A percentile compares a stretch with the other conserved stretches of the same genome.
Conservation (phyloP, 2,329 filamentous ascomycete genomes). For the Tolypocladium album region DNA sequence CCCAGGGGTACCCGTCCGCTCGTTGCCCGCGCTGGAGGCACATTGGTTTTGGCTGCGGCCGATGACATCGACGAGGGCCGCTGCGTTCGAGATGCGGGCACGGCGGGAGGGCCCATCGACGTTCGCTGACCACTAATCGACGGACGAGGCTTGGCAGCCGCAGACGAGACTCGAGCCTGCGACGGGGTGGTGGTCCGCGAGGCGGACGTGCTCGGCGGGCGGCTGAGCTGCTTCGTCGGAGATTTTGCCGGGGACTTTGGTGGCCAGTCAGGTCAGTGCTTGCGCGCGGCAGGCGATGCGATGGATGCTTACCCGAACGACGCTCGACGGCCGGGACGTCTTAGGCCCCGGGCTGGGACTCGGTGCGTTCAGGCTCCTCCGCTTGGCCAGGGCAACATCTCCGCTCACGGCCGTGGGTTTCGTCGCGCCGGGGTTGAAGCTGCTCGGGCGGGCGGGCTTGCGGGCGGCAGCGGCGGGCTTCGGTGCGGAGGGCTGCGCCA, state of each 20-base stretch:
- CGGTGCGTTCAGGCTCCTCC: conserved; percentile 59
- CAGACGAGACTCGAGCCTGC: conserved; percentile 34
- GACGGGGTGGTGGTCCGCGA: conserved; percentile 58
- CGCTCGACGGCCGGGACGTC: conserved; percentile 42
- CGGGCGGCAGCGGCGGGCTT: conserved; percentile 27
- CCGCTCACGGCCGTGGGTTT: conserved; percentile 27
- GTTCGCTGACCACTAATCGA: conserved; percentile 43
- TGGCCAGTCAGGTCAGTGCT: background rate
- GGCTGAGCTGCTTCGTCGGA: conserved; percentile 60
- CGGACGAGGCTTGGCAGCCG: conserved; percentile 40
- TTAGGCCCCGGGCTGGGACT: conserved; percentile 62
- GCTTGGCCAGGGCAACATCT: conserved; percentile 45
- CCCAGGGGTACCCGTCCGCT: conserved; percentile 29
- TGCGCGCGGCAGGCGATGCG: background rate
- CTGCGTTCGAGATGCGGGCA: conserved; percentile 30
- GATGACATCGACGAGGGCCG: conserved; percentile 35
- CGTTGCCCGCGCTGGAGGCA: conserved; percentile 23
- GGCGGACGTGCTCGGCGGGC: conserved; percentile 44
- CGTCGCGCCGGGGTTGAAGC: conserved; percentile 29
- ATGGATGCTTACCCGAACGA: conserved; percentile 37
- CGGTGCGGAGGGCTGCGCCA: conserved; percentile 35
- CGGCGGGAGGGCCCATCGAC: conserved; percentile 58
- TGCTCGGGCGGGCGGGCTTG: conserved; percentile 36
- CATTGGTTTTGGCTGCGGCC: conserved; percentile 19
- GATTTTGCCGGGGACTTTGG: conserved; percentile 65